Base-by-base conservation (phyloP, 495 filamentous ascomycete genomes). In the Trichocladium uniseriatum region DNA sequence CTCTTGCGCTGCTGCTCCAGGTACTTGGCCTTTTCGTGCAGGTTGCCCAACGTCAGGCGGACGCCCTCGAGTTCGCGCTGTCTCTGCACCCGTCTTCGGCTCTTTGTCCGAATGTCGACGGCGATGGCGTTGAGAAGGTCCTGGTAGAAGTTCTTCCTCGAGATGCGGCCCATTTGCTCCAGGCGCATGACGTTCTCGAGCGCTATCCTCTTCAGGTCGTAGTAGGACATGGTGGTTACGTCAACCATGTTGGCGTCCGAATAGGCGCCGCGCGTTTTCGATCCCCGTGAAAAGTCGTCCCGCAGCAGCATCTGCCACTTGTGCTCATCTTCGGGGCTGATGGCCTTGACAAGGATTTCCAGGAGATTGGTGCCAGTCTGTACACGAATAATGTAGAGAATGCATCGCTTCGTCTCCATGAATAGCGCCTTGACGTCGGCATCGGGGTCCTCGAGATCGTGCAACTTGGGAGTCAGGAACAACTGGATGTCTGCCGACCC, bases 321-420 rank as follows among this genome's bases (percentile, higher is more conserved):
- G 50, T 86, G 76, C 60, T 95, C 89, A 56, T 99, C 92, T 64
- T 97, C 92, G 34, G 73, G 72, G 0, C 76, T 80, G 45, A 95
- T 90, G 6, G 86, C 86, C 54, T 90, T 90, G 52, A 95, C 85
- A 62, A 99, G 83, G 50, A 99, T 94, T 47, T 96, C 89, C 74
- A 95, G 83, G 32, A 99, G 73, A 58, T 91, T 94, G 34, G 79
- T 64, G n/a, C 92, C 92, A 4, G 85, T 84, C 65, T 99, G 92
- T 15, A 99, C 85, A 38, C 92, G 82, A 58, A 99, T 97, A 62
- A 99, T 95, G 66, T 97, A 99, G 47, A 99, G 75, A 48, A 99
- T 83, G 64, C 92, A 95, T 50, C 92, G 79, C 65, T 99, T 99
- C 2, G 94, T 96, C 68, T 97, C 92, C 80, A 95, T 95, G 60